Percentiles rank a stretch among this genome's conserved stretches.
These are phyloP conservation scores for Hymenoscyphus fraxineus DNA, from an alignment of 2,329 filamentous ascomycete species.

Conservation along the genomic window DNA sequence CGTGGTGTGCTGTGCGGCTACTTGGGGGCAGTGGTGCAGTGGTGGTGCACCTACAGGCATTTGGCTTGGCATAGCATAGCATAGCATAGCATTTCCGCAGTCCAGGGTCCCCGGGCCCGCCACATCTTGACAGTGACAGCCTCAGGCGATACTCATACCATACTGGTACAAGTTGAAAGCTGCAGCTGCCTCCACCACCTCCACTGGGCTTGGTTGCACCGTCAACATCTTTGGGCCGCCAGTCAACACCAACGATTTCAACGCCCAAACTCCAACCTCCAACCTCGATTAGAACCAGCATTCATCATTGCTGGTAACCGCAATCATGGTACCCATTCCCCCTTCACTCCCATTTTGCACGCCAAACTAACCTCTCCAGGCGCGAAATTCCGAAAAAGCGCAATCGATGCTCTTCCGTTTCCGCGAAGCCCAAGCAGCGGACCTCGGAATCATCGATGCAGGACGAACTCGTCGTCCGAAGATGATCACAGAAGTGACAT, in stretches of 20 bases:
- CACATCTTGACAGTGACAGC: neutral
- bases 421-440: slow-evolving; percentile 92
- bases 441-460: slow-evolving; percentile 92
- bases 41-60: too few species aligned
- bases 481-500: slow-evolving; percentile 79
- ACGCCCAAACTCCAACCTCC: neutral
- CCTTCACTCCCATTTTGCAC: neutral
- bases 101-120: too few species aligned
- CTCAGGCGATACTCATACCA: too few species aligned
- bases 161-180: neutral
- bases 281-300: slow-evolving; percentile 1
- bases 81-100: neutral
- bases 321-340: slow-evolving; percentile 30
- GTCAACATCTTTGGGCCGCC: neutral
- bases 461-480: slow-evolving; percentile 86
- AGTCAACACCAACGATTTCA: slow-evolving; percentile 7
- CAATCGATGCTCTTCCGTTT: slow-evolving; percentile 99
- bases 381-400: slow-evolving; percentile 96
- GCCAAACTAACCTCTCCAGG: slow-evolving; percentile 47
- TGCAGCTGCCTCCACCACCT: too few species aligned
- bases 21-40: too few species aligned
- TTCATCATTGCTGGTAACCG: slow-evolving; percentile 8
- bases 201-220: too few species aligned
- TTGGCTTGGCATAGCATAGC: neutral
- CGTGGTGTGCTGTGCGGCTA: neutral